Evolutionary conservation across 768 basidiomycete species (phyloP).

Genomic region (Pisolithus tinctorius): DNA sequence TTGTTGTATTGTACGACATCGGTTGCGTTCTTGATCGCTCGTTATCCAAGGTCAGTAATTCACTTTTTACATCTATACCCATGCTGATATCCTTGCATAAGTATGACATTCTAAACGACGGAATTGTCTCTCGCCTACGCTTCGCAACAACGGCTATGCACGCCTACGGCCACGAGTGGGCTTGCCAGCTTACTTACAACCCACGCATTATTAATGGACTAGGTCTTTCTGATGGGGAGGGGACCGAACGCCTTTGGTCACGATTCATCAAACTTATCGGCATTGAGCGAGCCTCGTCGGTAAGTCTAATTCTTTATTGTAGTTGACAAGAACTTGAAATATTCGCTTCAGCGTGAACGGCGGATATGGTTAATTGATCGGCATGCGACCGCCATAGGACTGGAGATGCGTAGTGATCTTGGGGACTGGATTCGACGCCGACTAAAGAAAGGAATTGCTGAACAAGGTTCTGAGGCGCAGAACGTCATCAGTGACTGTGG

Average conservation of each 20-base stretch:
- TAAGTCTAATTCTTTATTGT: constrained; percentile 18
- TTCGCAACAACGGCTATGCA: constrained; percentile 34
- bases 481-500: neutral
- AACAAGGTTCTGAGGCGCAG: constrained; percentile 3
- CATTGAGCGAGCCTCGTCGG: constrained; percentile 25
- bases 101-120: neutral
- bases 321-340: neutral
- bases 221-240: constrained; percentile 6
- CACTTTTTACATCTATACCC: too few relatives aligned
- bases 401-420: constrained; percentile 21
- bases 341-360: constrained; percentile 9
- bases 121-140: constrained; percentile 13
- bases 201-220: neutral
- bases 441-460: constrained; percentile 11
- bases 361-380: constrained; percentile 31
- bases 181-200: constrained; percentile 11
- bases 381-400: constrained; percentile 22
- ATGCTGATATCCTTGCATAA: neutral
- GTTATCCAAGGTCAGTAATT: too few relatives aligned
- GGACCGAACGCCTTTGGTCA: constrained; percentile 26
- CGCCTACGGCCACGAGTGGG: constrained; percentile 34
- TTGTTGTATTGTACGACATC: too few relatives aligned
- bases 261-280: constrained; percentile 28
- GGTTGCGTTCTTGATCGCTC: too few relatives aligned
- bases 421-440: constrained; percentile 27